Evolutionary conservation across 768 basidiomycete species (phyloP).

Genomic region (Tulasnella sp.): DNA sequence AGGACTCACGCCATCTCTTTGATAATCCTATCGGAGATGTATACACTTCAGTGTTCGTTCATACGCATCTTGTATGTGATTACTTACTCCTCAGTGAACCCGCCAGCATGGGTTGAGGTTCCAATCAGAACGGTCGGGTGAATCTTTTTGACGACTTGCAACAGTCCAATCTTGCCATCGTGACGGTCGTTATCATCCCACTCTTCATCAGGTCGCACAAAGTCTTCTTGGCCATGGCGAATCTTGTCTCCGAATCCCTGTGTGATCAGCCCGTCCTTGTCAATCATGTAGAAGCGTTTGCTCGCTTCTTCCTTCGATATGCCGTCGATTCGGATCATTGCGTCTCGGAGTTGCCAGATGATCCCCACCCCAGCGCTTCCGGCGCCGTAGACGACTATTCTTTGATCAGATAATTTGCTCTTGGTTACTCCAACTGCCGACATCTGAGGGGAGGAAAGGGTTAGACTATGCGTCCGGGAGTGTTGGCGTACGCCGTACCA

Average conservation of each 20-base stretch:
- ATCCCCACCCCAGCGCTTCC: slow-evolving; percentile 62
- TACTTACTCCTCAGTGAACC: slow-evolving; percentile 63
- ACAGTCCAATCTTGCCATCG: slow-evolving; percentile 48
- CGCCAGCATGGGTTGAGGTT: slow-evolving; percentile 71
- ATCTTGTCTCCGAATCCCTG: slow-evolving; percentile 41
- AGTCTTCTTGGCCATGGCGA: slow-evolving; percentile 49
- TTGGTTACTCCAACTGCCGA: slow-evolving; percentile 65
- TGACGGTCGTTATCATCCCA: slow-evolving; percentile 41
- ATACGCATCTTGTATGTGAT: background rate
- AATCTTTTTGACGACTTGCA: slow-evolving; percentile 66
- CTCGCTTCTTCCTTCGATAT: slow-evolving; percentile 57
- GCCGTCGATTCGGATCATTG: slow-evolving; percentile 51
- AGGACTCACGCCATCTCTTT: slow-evolving; percentile 23
- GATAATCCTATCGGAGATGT: slow-evolving; percentile 3
- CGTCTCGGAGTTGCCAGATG: slow-evolving; percentile 68
- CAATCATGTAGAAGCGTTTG: slow-evolving; percentile 65
- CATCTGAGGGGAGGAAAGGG: slow-evolving; percentile 36
- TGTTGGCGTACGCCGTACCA: slow-evolving; percentile 32
- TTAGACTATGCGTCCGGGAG: background rate
- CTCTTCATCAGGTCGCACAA: slow-evolving; percentile 51
- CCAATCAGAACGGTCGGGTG: slow-evolving; percentile 83
- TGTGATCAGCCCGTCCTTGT: slow-evolving; percentile 61
- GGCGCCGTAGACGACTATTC: slow-evolving; percentile 73
- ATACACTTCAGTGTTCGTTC: background rate
- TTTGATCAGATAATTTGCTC: slow-evolving; percentile 62